Conservation (phyloP, 495 filamentous ascomycete species). For the Podospora anserina region DNA sequence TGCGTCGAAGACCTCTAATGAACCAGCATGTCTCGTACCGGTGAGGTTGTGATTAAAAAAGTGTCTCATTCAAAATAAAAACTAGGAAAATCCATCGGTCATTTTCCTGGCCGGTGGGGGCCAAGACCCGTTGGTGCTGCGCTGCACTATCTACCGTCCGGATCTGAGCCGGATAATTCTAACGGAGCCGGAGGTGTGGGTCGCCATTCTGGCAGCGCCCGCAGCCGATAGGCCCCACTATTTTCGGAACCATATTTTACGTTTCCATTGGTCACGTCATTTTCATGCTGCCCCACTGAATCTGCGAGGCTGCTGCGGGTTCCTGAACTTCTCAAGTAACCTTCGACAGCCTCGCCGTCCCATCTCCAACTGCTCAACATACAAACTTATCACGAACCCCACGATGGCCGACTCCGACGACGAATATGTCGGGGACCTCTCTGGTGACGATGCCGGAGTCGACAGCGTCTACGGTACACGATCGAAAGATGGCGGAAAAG, state of each 20-base stretch:
- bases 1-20: background rate
- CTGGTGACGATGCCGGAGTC: slow-evolving; percentile 68
- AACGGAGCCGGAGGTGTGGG: background rate
- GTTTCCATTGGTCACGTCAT: background rate
- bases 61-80: background rate
- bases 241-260: background rate
- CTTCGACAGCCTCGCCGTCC: background rate
- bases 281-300: background rate
- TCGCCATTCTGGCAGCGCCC: background rate
- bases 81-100: background rate
- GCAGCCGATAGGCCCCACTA: background rate
- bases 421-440: slow-evolving; percentile 71
- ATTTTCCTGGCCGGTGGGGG: background rate
- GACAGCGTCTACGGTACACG: slow-evolving; percentile 24
- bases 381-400: background rate
- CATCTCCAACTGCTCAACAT: background rate
- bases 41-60: no score
- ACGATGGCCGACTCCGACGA: slow-evolving; percentile 75
- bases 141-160: background rate
- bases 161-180: background rate
- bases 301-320: background rate
- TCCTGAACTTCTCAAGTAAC: background rate
- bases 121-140: background rate
- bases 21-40: no score
- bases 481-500: slow-evolving; percentile 31